Percentiles rank a stretch among this genome's conserved stretches.
These are phyloP conservation scores for Gleditsia sinensis DNA, from an alignment of 306 rosid species.

Conservation along the genomic window DNA sequence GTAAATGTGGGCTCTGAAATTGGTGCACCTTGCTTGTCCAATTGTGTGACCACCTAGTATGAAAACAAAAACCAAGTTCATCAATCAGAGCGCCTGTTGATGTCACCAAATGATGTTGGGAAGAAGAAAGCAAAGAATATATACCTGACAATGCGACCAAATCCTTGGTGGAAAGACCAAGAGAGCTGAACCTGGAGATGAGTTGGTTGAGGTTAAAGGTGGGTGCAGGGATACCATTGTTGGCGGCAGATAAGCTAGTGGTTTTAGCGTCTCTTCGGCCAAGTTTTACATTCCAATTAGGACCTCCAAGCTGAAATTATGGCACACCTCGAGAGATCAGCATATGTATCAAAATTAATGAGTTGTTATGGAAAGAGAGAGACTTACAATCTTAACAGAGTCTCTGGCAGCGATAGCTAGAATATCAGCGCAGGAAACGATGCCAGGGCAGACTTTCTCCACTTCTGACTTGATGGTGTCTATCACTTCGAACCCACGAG, in stretches of 20 bases:
- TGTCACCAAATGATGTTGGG: background rate
- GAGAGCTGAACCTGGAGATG: slow-evolving; percentile 52
- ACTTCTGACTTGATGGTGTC: slow-evolving; percentile 75
- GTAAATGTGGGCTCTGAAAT: slow-evolving; percentile 61
- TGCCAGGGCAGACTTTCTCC: slow-evolving; percentile 69
- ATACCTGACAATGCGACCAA: slow-evolving; percentile 81
- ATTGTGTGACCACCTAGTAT: slow-evolving; percentile 80
- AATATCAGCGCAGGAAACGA: slow-evolving; percentile 85
- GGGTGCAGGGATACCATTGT: slow-evolving; percentile 73
- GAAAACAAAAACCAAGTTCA: too few species aligned
- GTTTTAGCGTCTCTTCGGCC: slow-evolving; percentile 86
- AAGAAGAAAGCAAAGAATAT: background rate
- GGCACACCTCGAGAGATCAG: background rate
- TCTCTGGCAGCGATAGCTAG: slow-evolving; percentile 74
- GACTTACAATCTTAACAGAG: slow-evolving; percentile 61
- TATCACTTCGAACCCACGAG: slow-evolving; percentile 76
- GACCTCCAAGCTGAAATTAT: slow-evolving; percentile 75
- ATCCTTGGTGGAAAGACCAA: slow-evolving; percentile 80
- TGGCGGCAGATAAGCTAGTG: slow-evolving; percentile 72
- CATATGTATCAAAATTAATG: background rate
- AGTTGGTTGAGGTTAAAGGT: slow-evolving; percentile 63
- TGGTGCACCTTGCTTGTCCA: slow-evolving; percentile 84
- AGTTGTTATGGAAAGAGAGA: background rate
- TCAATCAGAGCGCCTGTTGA: too few species aligned
- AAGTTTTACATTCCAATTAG: slow-evolving; percentile 74